Conservation (phyloP, 768 basidiomycete species). For the Leucogyrophana mollusca region DNA sequence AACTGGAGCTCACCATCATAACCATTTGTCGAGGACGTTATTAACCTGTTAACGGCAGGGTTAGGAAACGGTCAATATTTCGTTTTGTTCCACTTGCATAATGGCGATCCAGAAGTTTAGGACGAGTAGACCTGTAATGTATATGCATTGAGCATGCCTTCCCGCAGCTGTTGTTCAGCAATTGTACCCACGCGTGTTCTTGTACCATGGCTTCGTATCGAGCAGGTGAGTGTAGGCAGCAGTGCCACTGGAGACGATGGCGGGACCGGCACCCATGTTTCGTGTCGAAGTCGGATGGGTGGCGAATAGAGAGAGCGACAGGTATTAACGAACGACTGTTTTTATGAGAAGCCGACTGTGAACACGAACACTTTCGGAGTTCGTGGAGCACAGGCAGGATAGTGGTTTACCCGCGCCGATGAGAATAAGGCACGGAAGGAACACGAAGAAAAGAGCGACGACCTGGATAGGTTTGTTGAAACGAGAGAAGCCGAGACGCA, state of each 20-base stretch:
- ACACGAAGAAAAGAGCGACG: conserved; percentile 2
- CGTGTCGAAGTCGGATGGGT: conserved; percentile 7
- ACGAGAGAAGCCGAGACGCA: neutral
- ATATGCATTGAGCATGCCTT: neutral
- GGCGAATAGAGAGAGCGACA: conserved; percentile 1
- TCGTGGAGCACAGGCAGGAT: neutral
- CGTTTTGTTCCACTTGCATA: conserved; percentile 37
- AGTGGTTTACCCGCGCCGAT: conserved; percentile 1
- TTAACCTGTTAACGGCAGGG: conserved; percentile 20
- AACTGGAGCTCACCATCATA: conserved; percentile 29
- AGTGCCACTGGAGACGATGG: conserved; percentile 26
- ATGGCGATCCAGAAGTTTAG: conserved; percentile 68
- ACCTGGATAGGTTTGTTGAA: neutral
- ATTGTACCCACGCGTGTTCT: conserved; percentile 52
- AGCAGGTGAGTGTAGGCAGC: conserved; percentile 51
- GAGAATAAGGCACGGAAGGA: neutral
- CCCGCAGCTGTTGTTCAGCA: neutral
- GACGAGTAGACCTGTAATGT: conserved; percentile 43
- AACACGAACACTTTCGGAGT: neutral
- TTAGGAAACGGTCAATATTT: neutral
- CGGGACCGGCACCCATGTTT: conserved; percentile 58
- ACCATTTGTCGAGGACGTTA: conserved; percentile 36
- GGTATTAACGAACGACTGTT: neutral
- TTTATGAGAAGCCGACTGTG: conserved; percentile 1
- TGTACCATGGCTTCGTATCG: conserved; percentile 68